Conservation (phyloP, 169 alveolate genomes). For the Plasmodium gonderi region DNA sequence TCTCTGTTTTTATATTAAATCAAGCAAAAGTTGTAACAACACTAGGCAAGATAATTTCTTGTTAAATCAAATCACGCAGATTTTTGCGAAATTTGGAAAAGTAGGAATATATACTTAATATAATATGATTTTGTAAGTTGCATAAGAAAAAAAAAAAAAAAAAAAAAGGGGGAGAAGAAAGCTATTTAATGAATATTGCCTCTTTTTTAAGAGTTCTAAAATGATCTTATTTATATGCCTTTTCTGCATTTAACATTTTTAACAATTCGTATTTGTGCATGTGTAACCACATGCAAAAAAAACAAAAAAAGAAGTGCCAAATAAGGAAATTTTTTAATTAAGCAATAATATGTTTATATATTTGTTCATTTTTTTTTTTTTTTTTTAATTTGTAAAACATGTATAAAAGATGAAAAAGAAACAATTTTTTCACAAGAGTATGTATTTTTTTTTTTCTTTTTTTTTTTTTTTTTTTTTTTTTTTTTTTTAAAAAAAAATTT, state of each 20-base stretch:
- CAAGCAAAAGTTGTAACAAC: not conserved
- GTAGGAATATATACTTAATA: not conserved
- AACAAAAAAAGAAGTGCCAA: not conserved
- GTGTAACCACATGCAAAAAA: not conserved
- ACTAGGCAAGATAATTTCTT: not conserved
- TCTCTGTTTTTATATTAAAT: not conserved
- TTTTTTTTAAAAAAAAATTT: no score
- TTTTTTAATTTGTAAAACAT: not conserved
- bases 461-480: not conserved
- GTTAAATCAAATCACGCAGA: not conserved
- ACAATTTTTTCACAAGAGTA: not conserved
- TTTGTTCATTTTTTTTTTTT: not conserved
- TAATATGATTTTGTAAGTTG: not conserved
- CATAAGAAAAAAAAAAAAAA: not conserved
- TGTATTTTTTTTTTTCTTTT: not conserved
- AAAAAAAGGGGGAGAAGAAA: not conserved
- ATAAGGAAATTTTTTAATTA: not conserved
- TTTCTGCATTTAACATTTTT: not conserved
- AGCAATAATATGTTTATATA: not conserved
- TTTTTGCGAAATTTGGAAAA: not conserved
- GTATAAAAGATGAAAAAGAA: not conserved
- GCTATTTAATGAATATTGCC: not conserved
- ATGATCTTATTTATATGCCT: not conserved
- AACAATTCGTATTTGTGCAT: not conserved
- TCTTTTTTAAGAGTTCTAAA: constrained; percentile 48